Percentiles rank a stretch among this genome's conserved stretches.
phyloP scores from a whole-genome alignment of 495 filamentous ascomycete genomes.

The Hyaloscypha hepaticicola region DNA sequence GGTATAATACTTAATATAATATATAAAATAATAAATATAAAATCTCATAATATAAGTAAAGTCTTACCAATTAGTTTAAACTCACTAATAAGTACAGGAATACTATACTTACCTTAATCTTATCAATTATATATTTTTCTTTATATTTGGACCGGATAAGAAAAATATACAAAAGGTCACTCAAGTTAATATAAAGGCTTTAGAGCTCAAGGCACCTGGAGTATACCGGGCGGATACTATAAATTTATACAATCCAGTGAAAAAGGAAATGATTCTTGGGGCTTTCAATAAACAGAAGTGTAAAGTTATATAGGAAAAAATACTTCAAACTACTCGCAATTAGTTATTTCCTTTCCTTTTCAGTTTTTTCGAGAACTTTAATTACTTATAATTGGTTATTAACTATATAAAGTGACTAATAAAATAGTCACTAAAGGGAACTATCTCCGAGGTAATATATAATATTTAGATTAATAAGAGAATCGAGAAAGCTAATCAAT shows the following conservation, averaged over 20 bases:
- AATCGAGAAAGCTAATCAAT: conserved; percentile 14
- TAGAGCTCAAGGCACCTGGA: conserved; percentile 19
- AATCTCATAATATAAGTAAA: no score
- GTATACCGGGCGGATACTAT: conserved; percentile 12
- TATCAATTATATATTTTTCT: neutral
- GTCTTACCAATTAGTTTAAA: neutral
- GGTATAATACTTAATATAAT: no score
- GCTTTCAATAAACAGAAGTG: conserved; percentile 33
- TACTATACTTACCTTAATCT: conserved; percentile 4
- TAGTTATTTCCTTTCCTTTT: conserved; percentile 36
- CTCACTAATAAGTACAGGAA: conserved; percentile 10
- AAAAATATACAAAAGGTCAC: conserved; percentile 15
- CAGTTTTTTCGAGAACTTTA: conserved; percentile 41
- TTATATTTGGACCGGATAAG: conserved; percentile 1
- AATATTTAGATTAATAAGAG: conserved; percentile 5
- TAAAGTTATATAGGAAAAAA: conserved; percentile 26
- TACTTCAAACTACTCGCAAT: conserved; percentile 17
- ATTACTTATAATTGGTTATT: conserved; percentile 33
- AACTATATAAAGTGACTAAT: conserved; percentile 34
- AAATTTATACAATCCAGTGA: conserved; percentile 20
- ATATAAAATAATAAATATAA: no score
- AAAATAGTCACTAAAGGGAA: neutral
- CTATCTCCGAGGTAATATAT: no score
- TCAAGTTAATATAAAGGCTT: conserved; percentile 18
- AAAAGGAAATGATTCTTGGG: conserved; percentile 32